A percentile compares a stretch with the other conserved stretches of the same genome.
These are phyloP conservation scores for Venturia aucupariae DNA, from an alignment of 2,329 filamentous ascomycete genomes.

Conservation along the genomic window DNA sequence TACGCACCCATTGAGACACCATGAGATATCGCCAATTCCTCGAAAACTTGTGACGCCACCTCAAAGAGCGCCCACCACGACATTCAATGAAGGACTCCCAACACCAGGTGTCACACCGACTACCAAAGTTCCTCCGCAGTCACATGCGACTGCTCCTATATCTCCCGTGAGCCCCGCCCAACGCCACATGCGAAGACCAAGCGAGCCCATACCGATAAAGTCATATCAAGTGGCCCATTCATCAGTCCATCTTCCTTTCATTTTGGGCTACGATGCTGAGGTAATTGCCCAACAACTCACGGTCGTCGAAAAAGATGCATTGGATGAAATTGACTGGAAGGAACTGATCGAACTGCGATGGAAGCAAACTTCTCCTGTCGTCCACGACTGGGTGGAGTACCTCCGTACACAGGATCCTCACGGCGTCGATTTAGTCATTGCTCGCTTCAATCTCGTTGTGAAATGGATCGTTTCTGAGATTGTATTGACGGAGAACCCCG, in stretches of 20 bases:
- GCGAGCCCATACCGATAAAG: neutral
- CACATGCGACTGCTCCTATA: conserved; percentile 2
- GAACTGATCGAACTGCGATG: conserved; percentile 76
- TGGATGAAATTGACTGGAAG: conserved; percentile 83
- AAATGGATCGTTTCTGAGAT: conserved; percentile 79
- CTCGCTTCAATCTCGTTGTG: conserved; percentile 79
- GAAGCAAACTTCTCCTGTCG: conserved; percentile 60
- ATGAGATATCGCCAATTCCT: conserved; percentile 34
- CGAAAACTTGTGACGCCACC: conserved; percentile 17
- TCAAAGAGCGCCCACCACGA: conserved; percentile 20
- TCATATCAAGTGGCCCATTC: neutral
- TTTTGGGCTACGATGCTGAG: conserved; percentile 71
- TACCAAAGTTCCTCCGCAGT: conserved; percentile 1
- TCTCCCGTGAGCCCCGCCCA: neutral
- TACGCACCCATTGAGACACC: conserved; percentile 28
- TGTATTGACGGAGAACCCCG: conserved; percentile 60
- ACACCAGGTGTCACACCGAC: conserved; percentile 31
- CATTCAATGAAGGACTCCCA: conserved; percentile 27
- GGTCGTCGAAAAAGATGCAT: conserved; percentile 74
- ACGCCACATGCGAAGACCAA: neutral
- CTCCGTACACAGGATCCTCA: conserved; percentile 61
- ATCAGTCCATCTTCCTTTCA: conserved; percentile 61
- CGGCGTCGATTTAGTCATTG: conserved; percentile 75
- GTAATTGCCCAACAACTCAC: conserved; percentile 75
- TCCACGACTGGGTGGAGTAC: conserved; percentile 75